Evolutionary conservation across 257 asterid genomes (phyloP).

Genomic region (Paulownia fortunei): DNA sequence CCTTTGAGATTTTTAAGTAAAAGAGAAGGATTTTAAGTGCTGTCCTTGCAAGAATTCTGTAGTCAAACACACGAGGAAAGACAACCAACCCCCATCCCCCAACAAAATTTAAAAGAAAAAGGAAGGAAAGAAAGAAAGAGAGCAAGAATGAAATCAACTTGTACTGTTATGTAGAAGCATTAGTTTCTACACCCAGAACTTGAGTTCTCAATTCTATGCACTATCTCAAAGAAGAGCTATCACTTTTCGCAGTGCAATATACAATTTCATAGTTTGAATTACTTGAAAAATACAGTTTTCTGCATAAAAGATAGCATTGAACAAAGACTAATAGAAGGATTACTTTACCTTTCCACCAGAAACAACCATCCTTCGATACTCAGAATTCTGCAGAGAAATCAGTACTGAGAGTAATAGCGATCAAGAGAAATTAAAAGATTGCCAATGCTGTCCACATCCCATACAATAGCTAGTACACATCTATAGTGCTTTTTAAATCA

Average conservation of each 20-base stretch:
- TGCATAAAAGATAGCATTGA: background rate
- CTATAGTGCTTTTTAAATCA: background rate
- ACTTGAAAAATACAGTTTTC: background rate
- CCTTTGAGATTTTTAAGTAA: background rate
- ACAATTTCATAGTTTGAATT: background rate
- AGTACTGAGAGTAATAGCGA: background rate
- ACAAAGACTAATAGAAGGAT: constrained; percentile 1
- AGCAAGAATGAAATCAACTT: background rate
- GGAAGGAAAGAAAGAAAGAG: background rate
- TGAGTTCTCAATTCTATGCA: background rate
- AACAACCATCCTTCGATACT: constrained; percentile 49
- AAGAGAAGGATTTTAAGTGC: background rate
- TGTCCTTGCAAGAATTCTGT: background rate
- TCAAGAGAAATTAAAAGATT: background rate
- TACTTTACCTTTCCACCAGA: constrained; percentile 61
- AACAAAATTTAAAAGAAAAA: too few species aligned
- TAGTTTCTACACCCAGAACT: background rate
- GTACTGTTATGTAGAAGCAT: background rate
- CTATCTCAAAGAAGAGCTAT: background rate
- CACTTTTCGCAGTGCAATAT: background rate
- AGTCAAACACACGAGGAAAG: background rate
- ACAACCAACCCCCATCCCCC: background rate
- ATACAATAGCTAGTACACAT: background rate
- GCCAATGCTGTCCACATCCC: background rate
- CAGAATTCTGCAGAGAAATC: constrained; percentile 38